These are phyloP conservation scores for Tetrapisispora arboricola DNA, from an alignment of 805 yeast genomes.

Conservation along the genomic window DNA sequence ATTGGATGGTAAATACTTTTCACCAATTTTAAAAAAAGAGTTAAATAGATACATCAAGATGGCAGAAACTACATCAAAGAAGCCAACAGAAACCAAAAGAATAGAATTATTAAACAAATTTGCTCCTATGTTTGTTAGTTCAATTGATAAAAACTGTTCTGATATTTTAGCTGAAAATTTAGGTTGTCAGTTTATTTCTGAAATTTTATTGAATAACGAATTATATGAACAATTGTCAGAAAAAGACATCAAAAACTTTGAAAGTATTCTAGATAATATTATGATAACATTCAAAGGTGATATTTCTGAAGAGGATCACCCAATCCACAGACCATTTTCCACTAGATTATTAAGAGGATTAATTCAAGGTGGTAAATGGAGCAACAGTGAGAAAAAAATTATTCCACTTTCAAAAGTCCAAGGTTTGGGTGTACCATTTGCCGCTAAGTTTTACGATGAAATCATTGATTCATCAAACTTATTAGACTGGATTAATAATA, in stretches of 20 bases:
- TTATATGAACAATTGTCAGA: slow-evolving; percentile 31
- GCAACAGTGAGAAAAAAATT: slow-evolving; percentile 46
- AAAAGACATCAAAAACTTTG: slow-evolving; percentile 30
- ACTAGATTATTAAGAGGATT: slow-evolving; percentile 65
- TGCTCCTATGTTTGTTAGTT: slow-evolving; percentile 52
- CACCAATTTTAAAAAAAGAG: slow-evolving; percentile 56
- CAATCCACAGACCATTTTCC: slow-evolving; percentile 61
- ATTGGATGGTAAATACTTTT: slow-evolving; percentile 69
- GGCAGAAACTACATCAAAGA: slow-evolving; percentile 67
- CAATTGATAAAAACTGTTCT: slow-evolving; percentile 40
- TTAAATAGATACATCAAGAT: slow-evolving; percentile 50
- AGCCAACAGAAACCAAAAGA: slow-evolving; percentile 70
- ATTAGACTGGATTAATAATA: slow-evolving; percentile 56
- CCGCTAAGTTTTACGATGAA: slow-evolving; percentile 40
- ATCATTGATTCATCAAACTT: slow-evolving; percentile 44
- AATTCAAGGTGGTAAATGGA: slow-evolving; percentile 82
- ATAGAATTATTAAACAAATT: slow-evolving; percentile 55
- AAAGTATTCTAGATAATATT: slow-evolving; percentile 44
- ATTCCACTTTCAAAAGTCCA: slow-evolving; percentile 34
- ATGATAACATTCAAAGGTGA: slow-evolving; percentile 57
- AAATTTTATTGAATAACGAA: slow-evolving; percentile 52
- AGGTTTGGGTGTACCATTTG: slow-evolving; percentile 51
- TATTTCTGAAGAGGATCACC: slow-evolving; percentile 53
- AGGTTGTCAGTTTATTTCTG: slow-evolving; percentile 77
- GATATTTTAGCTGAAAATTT: slow-evolving; percentile 55